These are phyloP conservation scores for Aspergillus hancockii DNA, from an alignment of 495 filamentous ascomycete genomes.

Conservation along the genomic window DNA sequence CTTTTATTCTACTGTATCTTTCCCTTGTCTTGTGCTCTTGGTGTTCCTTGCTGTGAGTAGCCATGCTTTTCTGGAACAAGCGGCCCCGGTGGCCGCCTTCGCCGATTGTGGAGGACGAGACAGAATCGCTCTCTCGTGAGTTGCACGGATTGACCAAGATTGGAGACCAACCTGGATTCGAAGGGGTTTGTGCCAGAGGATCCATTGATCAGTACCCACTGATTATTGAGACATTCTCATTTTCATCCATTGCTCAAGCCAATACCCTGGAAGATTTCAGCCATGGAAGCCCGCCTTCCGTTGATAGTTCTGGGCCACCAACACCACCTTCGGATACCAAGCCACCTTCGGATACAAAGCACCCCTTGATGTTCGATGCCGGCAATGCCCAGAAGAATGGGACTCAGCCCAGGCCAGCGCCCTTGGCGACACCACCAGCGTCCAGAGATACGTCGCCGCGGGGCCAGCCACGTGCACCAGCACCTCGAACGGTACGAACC, in stretches of 20 bases:
- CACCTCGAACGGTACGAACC: neutral
- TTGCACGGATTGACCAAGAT: slow-evolving; percentile 34
- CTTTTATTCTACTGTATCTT: slow-evolving; percentile 1
- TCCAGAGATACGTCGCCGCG: slow-evolving; percentile 11
- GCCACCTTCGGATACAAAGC: slow-evolving; percentile 25
- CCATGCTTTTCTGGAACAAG: slow-evolving; percentile 35
- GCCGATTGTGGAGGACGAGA: slow-evolving; percentile 49
- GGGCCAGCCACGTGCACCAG: neutral
- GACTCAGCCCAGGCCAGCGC: neutral
- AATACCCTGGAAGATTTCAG: slow-evolving; percentile 14
- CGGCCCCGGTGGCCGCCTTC: slow-evolving; percentile 40
- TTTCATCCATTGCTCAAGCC: slow-evolving; percentile 17
- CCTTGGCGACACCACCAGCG: neutral
- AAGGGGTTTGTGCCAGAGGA: slow-evolving; percentile 43
- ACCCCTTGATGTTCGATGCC: slow-evolving; percentile 22
- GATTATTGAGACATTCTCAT: slow-evolving; percentile 32
- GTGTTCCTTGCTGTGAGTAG: slow-evolving; percentile 13
- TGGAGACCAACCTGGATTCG: slow-evolving; percentile 36
- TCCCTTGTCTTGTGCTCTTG: slow-evolving; percentile 12
- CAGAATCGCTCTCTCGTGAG: slow-evolving; percentile 43
- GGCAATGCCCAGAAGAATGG: neutral
- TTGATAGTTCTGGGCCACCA: slow-evolving; percentile 35
- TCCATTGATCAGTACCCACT: slow-evolving; percentile 50
- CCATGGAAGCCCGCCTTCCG: slow-evolving; percentile 33
- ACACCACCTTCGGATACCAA: slow-evolving; percentile 31